Evolutionary conservation across 495 filamentous ascomycete species (phyloP), one percentile per base, ranked within the genome.

Genomic region (Amphirosellinia nigrospora): DNA sequence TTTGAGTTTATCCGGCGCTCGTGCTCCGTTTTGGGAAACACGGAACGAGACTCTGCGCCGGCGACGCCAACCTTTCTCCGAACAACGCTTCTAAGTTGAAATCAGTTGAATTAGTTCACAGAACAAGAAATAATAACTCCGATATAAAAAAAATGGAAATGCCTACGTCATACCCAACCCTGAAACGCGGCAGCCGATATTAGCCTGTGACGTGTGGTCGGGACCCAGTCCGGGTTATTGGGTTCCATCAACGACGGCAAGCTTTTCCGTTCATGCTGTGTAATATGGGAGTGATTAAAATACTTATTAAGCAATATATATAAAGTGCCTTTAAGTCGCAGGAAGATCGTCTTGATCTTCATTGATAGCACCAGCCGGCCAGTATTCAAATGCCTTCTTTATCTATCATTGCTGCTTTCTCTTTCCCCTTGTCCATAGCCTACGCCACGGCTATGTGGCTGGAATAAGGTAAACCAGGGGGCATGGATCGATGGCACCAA

Each of bases 401-500:
- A 28, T 43, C 28, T 28, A 39, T 61, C 2, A 48, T 70, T 39
- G 68, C 68, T 10, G 60, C 61, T 50, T 48, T 65, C 60, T 30
- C 60, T 48, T 62, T 70, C 15, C 68, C 21, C 61, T 70, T 21
- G 41, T 56, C 38, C 52, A 59, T 74, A 1, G 58, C 38, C 56
- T 82, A 63, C 88, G 86, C 68, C 89, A 92, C 79, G 89, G 89
- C 36, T 86, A 85, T 65, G 88, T 91, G 38, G 79, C 80, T 41
- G 85, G 88, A 69, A 82, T 89, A 81, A 90, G 38, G 83, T 87
- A 68, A 87, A 89, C 72, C 88, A 87, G 10, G 89, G 88, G 13
- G 8, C 56, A 23, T 69, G 60, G 65, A 67, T 70, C 23, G 68
- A 67, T 7, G 72, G 72, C 2, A 15, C 45, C 36, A 65, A 74